These are phyloP conservation scores for Podospora fimiseda DNA, from an alignment of 495 filamentous ascomycete genomes.

Conservation along the genomic window DNA sequence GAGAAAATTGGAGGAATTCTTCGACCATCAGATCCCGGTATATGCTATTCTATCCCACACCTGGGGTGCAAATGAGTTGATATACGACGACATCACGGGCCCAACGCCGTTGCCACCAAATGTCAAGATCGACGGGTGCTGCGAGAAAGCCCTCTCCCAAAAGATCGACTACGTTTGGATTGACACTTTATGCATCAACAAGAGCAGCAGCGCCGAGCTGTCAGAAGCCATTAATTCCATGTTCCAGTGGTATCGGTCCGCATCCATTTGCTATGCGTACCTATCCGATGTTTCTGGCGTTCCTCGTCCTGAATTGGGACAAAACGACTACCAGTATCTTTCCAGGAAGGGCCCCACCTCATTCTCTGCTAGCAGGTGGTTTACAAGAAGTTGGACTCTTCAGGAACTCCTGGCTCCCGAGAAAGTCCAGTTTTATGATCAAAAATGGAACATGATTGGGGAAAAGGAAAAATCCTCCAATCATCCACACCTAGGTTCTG, in stretches of 20 bases:
- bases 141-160: background rate
- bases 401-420: conserved; percentile 9
- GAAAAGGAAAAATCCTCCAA: background rate
- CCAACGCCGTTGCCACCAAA: background rate
- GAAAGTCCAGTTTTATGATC: conserved; percentile 5
- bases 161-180: conserved; percentile 7
- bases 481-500: background rate
- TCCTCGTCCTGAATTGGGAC: background rate
- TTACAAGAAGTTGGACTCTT: background rate
- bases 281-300: background rate
- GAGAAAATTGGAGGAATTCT: background rate
- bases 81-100: background rate
- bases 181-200: conserved; percentile 14
- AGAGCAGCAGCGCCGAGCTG: conserved; percentile 14
- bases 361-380: background rate
- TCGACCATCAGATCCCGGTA: background rate
- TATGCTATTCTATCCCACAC: background rate
- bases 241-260: conserved; percentile 4
- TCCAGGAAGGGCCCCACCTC: background rate
- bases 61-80: background rate
- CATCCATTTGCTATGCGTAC: conserved; percentile 9
- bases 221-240: conserved; percentile 8
- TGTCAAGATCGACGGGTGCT: conserved; percentile 8
- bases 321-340: background rate
- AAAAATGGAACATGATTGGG: conserved; percentile 7